phyloP scores from a whole-genome alignment of 495 filamentous ascomycete genomes.

The Tuber indicum region DNA sequence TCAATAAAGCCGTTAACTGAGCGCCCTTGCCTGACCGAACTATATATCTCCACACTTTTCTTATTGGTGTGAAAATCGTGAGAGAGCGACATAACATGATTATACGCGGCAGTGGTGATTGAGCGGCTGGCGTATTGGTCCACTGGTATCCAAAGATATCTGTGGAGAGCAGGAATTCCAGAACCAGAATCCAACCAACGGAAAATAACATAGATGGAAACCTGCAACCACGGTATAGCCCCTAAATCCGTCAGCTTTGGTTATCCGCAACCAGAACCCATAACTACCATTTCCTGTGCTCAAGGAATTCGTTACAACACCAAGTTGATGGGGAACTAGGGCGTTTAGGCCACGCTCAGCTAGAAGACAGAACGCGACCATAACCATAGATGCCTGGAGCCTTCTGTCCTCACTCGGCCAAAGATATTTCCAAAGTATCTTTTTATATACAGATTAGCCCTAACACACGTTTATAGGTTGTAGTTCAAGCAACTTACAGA shows the following conservation, averaged over 20 bases:
- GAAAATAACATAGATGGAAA: conserved; percentile 52
- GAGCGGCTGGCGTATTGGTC: conserved; percentile 58
- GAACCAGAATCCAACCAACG: conserved; percentile 54
- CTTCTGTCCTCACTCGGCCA: conserved; percentile 55
- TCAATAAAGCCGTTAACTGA: conserved; percentile 60
- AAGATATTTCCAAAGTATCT: conserved; percentile 60
- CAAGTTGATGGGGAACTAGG: conserved; percentile 60
- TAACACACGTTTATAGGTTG: neutral
- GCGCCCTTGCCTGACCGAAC: conserved; percentile 59
- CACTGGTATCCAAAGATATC: conserved; percentile 60
- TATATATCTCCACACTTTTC: conserved; percentile 62
- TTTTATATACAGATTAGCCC: conserved; percentile 9
- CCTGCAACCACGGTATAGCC: conserved; percentile 50
- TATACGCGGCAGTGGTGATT: conserved; percentile 60
- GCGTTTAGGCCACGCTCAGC: conserved; percentile 57
- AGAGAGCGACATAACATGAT: conserved; percentile 69
- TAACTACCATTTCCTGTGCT: conserved; percentile 41
- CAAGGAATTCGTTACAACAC: conserved; percentile 56
- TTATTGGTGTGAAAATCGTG: conserved; percentile 75
- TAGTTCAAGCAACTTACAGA: conserved; percentile 43
- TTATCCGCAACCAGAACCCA: neutral
- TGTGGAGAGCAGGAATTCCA: conserved; percentile 51
- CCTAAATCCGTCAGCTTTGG: conserved; percentile 39
- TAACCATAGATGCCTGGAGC: conserved; percentile 53
- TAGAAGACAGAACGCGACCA: conserved; percentile 58